Base-by-base conservation (phyloP, 2,329 filamentous ascomycete species). In the Claviceps capensis region DNA sequence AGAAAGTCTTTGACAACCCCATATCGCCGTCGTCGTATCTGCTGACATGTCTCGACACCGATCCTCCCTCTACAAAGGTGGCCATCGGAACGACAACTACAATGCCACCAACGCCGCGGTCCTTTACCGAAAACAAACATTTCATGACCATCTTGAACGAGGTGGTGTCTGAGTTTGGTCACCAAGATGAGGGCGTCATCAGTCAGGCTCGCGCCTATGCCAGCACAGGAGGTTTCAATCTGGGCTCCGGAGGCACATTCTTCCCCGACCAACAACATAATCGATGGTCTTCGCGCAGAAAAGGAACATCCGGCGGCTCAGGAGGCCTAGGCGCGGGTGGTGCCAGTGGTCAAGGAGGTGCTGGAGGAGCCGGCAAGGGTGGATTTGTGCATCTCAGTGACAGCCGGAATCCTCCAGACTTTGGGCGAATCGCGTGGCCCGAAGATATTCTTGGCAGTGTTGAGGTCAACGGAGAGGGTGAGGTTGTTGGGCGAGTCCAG, bases 361-460 rank as follows among this genome's bases (percentile, higher is more conserved):
- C 77, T 1, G 79, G 79, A 1, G 78, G 79, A 9, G 78, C 68
- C 1, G 79, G 79, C 1, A 68, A 75, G 22, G 79, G 81, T 22
- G 81, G 82, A 1, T 78, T 78, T 67, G 73, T 85, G 17, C 82
- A 86, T 64, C 69, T 86, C 5, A 82, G 79, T 52, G 82, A 86
- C 61, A 60, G 69, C 50, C 69, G 82, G 50, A 83, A 82, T 49
- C 79, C 81, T 2, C 81, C 80, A 0, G 81, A 83, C 59, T 85
- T 75, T 70, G 82, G 82, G 16, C 67, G 82, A 50, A 85, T 85
- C 61, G 80, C 82, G 2, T 84, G 78, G 72, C 81, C 82, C 1
- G 82, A 85, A 59, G 82, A 86, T 60, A 86, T 86, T 40, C 69
- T 86, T 51, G 82, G 82, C 40, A 85, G 81, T 56, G 72, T 85